These are phyloP conservation scores for Colletotrichum sansevieriae DNA, from an alignment of 2,329 filamentous ascomycete genomes.

Conservation along the genomic window DNA sequence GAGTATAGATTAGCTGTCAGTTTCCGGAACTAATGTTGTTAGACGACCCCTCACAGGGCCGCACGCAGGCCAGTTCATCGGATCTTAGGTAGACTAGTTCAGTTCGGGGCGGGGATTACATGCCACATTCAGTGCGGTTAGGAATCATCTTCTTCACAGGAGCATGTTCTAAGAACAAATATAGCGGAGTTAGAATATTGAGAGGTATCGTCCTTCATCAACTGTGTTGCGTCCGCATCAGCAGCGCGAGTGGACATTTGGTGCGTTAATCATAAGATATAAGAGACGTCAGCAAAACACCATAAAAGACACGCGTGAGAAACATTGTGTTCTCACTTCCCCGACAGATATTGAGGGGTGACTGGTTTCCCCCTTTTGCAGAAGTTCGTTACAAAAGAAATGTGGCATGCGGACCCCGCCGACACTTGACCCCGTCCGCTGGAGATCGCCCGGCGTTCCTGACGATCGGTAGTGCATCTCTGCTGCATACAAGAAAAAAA, in stretches of 20 bases:
- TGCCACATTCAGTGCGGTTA: not conserved
- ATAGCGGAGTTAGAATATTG: not conserved
- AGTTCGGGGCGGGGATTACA: not conserved
- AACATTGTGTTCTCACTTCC: too few relatives aligned
- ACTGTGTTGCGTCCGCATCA: not conserved
- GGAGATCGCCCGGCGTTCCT: not conserved
- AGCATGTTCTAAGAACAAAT: not conserved
- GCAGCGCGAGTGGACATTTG: not conserved
- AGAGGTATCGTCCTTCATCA: not conserved
- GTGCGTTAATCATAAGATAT: too few relatives aligned
- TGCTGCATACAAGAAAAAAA: not conserved
- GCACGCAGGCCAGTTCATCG: constrained; percentile 18
- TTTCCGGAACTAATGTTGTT: too few relatives aligned
- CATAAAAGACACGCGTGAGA: too few relatives aligned
- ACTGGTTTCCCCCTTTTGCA: not conserved
- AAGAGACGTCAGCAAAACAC: too few relatives aligned
- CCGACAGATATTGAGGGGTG: too few relatives aligned
- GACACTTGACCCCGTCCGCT: not conserved
- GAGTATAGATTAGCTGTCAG: too few relatives aligned
- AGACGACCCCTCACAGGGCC: too few relatives aligned
- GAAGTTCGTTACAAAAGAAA: not conserved
- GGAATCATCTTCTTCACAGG: not conserved
- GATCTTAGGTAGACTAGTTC: not conserved
- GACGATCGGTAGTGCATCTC: not conserved
- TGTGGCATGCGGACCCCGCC: constrained; percentile 6